Conservation (phyloP, 352 stramenopile genomes). For the Thalassiosira exigua region DNA sequence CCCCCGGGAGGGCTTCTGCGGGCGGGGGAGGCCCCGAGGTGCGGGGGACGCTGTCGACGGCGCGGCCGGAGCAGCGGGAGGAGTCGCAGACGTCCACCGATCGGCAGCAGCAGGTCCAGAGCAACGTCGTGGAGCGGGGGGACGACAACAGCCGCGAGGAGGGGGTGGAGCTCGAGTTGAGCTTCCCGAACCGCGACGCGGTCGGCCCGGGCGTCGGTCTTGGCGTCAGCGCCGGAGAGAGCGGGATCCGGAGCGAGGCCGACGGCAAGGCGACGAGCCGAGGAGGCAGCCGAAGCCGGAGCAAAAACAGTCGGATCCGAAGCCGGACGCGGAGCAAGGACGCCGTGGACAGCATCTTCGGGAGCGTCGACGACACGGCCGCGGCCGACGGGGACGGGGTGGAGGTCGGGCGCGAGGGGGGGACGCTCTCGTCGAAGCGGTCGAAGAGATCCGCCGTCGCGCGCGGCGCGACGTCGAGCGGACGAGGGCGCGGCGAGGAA, state of each 20-base stretch:
- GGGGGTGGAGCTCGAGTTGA: not conserved
- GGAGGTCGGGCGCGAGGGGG: not conserved
- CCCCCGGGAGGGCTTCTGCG: not conserved
- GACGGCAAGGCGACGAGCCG: not conserved
- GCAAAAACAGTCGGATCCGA: not conserved
- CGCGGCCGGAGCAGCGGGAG: not conserved
- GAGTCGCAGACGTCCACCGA: not conserved
- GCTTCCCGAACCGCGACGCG: not conserved
- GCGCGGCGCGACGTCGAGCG: not conserved
- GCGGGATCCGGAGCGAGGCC: not conserved
- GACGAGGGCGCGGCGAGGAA: not conserved
- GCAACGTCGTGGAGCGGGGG: not conserved
- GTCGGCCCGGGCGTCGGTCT: not conserved
- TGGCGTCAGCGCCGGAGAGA: too few relatives aligned
- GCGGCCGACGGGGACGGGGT: not conserved
- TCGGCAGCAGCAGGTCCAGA: not conserved
- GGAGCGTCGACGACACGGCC: too few relatives aligned
- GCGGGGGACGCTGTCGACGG: not conserved
- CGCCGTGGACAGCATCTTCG: too few relatives aligned
- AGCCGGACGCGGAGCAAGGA: not conserved
- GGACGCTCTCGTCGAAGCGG: too few relatives aligned
- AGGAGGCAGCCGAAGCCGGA: not conserved
- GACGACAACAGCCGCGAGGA: not conserved
- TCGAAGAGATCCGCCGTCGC: too few relatives aligned
- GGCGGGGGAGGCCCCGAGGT: not conserved